Evolutionary conservation across 768 basidiomycete genomes (phyloP), one percentile per base, ranked within the genome.

Genomic region (Macrolepiota albuminosa): DNA sequence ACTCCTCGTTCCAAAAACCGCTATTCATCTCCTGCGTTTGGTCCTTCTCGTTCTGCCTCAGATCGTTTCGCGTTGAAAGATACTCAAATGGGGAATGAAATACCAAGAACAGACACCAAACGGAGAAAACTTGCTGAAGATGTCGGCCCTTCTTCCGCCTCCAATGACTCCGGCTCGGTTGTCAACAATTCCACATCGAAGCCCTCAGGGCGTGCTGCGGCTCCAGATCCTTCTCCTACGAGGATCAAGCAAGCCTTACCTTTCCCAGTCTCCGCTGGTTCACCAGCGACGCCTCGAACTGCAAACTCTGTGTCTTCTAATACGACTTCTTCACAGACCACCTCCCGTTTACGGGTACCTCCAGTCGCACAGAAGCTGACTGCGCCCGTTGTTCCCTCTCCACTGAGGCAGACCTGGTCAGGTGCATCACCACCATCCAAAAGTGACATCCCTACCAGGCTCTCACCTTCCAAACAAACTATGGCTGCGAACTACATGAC

Each of bases 401-500:
- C 90, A 29, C 74, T 93, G 47, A 82, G 90, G 6, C 86, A 92
- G 64, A 78, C 87, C 3, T 91, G 89, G 89, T 80, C 81, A 1
- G 77, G 75, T 13, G 71, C 71, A 18, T 75, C 80, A 0, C 70
- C 76, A 1, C 64, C 70, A 29, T 77, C 79, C 5, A 64, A 59
- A 6, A 71, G 70, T 57, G 75, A 72, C 14, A 54, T 66, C 7
- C 69, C 74, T 49, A 68, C 74, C 34, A 67, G 71, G 43, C 69
- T 58, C 5, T 43, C 75, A 40, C 69, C 76, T 54, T 67, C 72
- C 21, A 82, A 77, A 56, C 83, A 81, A 31, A 89, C 87, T 2
- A 82, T 85, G 65, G 84, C 88, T 6, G 89, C 88, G 11, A 82
- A 76, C 66, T 83, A 84, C 55, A 84, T 90, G 81, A 78, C 84